Evolutionary conservation across 2,329 filamentous ascomycete species (phyloP).

Genomic region (Myotisia sp.): DNA sequence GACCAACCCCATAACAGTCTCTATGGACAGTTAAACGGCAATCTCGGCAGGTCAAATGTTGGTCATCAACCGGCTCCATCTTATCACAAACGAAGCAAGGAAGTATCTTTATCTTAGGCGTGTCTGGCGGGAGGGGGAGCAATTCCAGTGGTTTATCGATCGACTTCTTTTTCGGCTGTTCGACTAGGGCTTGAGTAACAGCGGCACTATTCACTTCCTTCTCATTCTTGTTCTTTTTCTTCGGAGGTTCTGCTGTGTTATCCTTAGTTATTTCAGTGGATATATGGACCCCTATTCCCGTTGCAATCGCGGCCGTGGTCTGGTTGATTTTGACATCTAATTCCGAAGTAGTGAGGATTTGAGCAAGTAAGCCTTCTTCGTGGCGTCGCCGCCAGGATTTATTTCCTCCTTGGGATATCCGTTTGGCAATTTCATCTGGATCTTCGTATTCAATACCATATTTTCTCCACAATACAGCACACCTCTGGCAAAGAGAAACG

Average conservation of each 20-base stretch:
- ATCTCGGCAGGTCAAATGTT: slow-evolving; percentile 66
- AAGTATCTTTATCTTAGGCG: slow-evolving; percentile 61
- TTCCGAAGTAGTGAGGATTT: slow-evolving; percentile 33
- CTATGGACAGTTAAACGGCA: slow-evolving; percentile 87
- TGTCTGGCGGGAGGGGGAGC: slow-evolving; percentile 53
- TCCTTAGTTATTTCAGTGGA: slow-evolving; percentile 19
- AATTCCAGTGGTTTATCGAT: slow-evolving; percentile 42
- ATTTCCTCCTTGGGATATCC: slow-evolving; percentile 63
- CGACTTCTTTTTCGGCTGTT: slow-evolving; percentile 49
- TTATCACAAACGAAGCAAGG: slow-evolving; percentile 76
- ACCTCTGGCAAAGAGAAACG: slow-evolving; percentile 75
- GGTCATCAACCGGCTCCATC: slow-evolving; percentile 55
- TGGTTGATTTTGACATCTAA: slow-evolving; percentile 31
- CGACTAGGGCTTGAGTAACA: slow-evolving; percentile 30
- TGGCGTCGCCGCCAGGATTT: slow-evolving; percentile 77
- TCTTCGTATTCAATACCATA: slow-evolving; percentile 96
- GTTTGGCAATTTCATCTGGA: slow-evolving; percentile 77
- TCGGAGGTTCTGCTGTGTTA: slow-evolving; percentile 37
- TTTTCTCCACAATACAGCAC: slow-evolving; percentile 84
- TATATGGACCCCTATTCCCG: slow-evolving; percentile 28
- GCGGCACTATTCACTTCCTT: slow-evolving; percentile 37
- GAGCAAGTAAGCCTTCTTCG: slow-evolving; percentile 63
- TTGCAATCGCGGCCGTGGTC: slow-evolving; percentile 31
- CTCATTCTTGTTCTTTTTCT: slow-evolving; percentile 46
- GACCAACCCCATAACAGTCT: slow-evolving; percentile 78